Base-by-base conservation (phyloP, 2,329 filamentous ascomycete genomes). In the Tolypocladium paradoxum region DNA sequence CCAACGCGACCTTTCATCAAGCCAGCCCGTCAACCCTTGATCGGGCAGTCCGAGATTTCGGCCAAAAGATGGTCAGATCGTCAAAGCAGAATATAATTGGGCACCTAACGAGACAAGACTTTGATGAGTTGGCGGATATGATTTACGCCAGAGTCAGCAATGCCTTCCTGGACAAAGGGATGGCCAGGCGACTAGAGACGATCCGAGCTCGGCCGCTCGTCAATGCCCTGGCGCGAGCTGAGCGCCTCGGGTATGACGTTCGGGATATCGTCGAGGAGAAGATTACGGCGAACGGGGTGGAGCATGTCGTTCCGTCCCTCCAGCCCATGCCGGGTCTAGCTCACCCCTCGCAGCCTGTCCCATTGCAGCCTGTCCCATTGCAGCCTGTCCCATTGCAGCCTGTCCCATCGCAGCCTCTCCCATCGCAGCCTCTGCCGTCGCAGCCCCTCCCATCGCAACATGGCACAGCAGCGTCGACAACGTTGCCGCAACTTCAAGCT, bases 181-280 rank as follows among this genome's bases (percentile, higher is more conserved):
- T 83, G n/a, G 73, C 75, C 20, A 68, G 65, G 52, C 75, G 79
- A 0, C 68, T 83, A 4, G 69, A 71, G 47, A 79, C 76, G 2
- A 82, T 83, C 50, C 72, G 73, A 11, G 78, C 77, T 1, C 73
- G 76, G 29, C 71, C 74, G 16, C 70, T 83, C 3, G 75, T 83
- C 51, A 81, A 82, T 54, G 76, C 78, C 16, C 70, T 83, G 22
- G 79, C 79, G 2, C 70, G 74, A 36, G 78, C 79, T 1, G 77
- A 81, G 58, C 76, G 80, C 2, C 71, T 83, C 0, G 80, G 80
- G 2, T 83, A 82, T 53, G 74, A 80, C 49, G 66, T 69, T 0
- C 65, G 68, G 34, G 79, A 82, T 52, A 68, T 78, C 3, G 66
- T 79, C 14, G 71, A 75, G 34, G 73, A 76, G 49, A 65, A 55